These are phyloP conservation scores for Kurtzmaniella quercitrusa DNA, from an alignment of 1,139 yeast genomes.

Conservation along the genomic window DNA sequence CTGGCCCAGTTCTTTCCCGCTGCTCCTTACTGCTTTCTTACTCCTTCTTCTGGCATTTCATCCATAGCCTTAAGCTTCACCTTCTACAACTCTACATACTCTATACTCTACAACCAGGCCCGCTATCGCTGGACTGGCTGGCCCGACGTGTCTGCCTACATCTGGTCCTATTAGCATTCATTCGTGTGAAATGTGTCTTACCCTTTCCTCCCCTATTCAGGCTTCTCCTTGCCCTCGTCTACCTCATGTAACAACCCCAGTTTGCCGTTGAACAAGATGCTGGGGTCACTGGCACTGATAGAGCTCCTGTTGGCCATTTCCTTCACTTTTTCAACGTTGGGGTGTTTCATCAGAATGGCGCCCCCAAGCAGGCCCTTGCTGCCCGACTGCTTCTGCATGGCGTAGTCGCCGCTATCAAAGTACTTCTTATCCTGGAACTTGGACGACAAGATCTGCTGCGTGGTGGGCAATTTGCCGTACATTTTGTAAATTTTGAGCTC, in stretches of 20 bases:
- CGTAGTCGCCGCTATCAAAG: slow-evolving; percentile 97
- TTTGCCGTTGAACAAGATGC: slow-evolving; percentile 44
- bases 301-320: slow-evolving; percentile 45
- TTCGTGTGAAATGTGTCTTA: not conserved
- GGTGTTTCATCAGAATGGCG: slow-evolving; percentile 42
- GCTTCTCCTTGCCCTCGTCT: slow-evolving; percentile 16
- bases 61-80: too few species aligned
- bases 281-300: slow-evolving; percentile 42
- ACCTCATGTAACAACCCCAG: slow-evolving; percentile 42
- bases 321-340: slow-evolving; percentile 47
- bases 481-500: slow-evolving; percentile 67
- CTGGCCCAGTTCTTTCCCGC: too few species aligned
- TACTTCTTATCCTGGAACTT: slow-evolving; percentile 86
- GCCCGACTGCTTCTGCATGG: slow-evolving; percentile 65
- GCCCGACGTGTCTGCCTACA: too few species aligned
- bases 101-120: too few species aligned
- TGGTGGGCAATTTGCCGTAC: slow-evolving; percentile 87
- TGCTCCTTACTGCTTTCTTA: too few species aligned
- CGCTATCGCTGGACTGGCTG: too few species aligned
- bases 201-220: slow-evolving; percentile 1
- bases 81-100: too few species aligned
- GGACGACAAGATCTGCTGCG: slow-evolving; percentile 74
- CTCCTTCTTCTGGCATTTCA: too few species aligned
- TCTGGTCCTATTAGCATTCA: not conserved
- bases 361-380: slow-evolving; percentile 23